phyloP scores from a whole-genome alignment of 306 rosid species.

The Pterocarpus macrocarpus region DNA sequence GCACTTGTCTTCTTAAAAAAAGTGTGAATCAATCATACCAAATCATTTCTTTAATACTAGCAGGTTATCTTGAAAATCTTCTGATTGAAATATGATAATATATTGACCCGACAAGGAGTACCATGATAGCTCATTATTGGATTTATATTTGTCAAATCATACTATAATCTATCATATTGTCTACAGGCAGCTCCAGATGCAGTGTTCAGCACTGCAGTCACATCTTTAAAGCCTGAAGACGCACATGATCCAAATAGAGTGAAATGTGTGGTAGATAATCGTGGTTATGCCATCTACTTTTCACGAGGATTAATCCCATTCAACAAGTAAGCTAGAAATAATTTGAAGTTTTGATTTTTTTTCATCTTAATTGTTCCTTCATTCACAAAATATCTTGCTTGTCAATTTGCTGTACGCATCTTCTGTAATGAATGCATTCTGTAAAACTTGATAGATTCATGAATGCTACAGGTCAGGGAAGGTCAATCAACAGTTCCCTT shows the following conservation, averaged over 20 bases:
- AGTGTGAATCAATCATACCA: conserved; percentile 25
- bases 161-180: conserved; percentile 32
- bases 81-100: conserved; percentile 1
- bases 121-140: not conserved
- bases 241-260: conserved; percentile 90
- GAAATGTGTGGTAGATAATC: conserved; percentile 82
- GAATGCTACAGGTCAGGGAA: conserved; percentile 74
- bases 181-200: conserved; percentile 95
- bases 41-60: conserved; percentile 11
- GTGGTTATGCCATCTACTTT: conserved; percentile 91
- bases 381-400: conserved; percentile 8
- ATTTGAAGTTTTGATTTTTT: not conserved
- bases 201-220: conserved; percentile 98
- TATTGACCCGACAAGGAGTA: conserved; percentile 16
- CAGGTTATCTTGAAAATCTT: conserved; percentile 10
- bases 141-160: conserved; percentile 38
- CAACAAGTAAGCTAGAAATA: conserved; percentile 75
- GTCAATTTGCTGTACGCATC: conserved; percentile 1
- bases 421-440: conserved; percentile 29
- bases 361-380: not conserved
- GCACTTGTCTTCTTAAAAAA: conserved; percentile 3
- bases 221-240: conserved; percentile 87
- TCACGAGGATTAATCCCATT: conserved; percentile 94
- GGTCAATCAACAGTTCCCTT: conserved; percentile 73
- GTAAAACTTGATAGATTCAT: conserved; percentile 41